Base-by-base conservation (phyloP, 768 basidiomycete species). In the Mrakia blollopis region DNA sequence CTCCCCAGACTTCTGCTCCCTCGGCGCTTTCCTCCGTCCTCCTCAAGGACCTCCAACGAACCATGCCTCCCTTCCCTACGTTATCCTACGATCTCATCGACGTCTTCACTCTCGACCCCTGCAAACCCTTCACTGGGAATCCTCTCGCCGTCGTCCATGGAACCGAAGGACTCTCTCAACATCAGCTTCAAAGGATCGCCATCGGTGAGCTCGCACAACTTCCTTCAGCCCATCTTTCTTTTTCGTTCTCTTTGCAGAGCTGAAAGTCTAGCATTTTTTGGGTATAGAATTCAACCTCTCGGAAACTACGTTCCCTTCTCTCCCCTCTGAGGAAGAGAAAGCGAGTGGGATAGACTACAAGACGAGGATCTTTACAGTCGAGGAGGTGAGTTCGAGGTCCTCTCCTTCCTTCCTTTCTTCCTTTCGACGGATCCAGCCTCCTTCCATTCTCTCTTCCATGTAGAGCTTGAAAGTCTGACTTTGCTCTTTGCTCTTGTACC, bases 201-300 rank as follows among this genome's bases (percentile, higher is more conserved):
- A 23, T 9, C 3, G 54, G 72, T 73, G 32, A 16, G 54, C 18
- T 37, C 50, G 32, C n/a, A n/a, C n/a, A 32, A 10, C 3, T 23
- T 30, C 23, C 35, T 41, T 21, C 67, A 7, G 1, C 10, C 67
- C 67, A 28, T 13, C 28, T 54, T 41, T 13, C 14, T 16, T 13
- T 54, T 6, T n/a, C n/a, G 9, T 11, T 6, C 10, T 25, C n/a
- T 10, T 50, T 23, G 25, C 14, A 1, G n/a, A n/a, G n/a, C n/a
- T n/a, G n/a, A n/a, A n/a, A n/a, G n/a, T n/a, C n/a, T n/a, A n/a
- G n/a, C n/a, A n/a, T n/a, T n/a, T n/a, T n/a, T n/a, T n/a, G n/a
- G n/a, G n/a, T n/a, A n/a, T n/a, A 74, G 73, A 74, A 14, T 74
- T 74, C 60, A 74, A 74, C 61, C 73, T 74, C 23, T 74, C 73